A percentile compares a stretch with the other conserved stretches of the same genome.
Evolutionary conservation across 768 basidiomycete species (phyloP).

Genomic region (Tulasnella sp.): DNA sequence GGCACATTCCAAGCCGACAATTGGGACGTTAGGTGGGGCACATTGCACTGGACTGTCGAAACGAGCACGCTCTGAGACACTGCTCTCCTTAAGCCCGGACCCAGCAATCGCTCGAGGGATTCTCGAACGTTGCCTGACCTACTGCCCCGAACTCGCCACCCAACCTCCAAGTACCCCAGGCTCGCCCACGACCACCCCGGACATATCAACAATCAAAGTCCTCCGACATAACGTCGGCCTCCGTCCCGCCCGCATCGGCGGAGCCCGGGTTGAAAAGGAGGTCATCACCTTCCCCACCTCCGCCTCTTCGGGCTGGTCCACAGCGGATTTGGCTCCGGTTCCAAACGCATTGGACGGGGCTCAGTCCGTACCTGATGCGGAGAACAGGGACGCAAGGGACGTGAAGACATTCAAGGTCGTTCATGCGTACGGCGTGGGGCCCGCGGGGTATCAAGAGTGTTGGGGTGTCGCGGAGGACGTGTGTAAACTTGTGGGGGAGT

Average conservation of each 20-base stretch:
- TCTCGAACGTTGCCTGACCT: conserved; percentile 29
- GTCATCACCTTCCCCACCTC: conserved; percentile 25
- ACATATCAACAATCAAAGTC: conserved; percentile 30
- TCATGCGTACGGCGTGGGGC: conserved; percentile 51
- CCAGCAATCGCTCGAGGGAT: conserved; percentile 34
- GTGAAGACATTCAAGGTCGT: conserved; percentile 28
- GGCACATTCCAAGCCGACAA: conserved; percentile 39
- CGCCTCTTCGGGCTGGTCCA: neutral
- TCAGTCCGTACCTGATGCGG: conserved; percentile 14
- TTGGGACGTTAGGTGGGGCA: conserved; percentile 34
- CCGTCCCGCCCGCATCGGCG: conserved; percentile 44
- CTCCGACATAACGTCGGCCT: conserved; percentile 47
- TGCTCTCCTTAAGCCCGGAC: neutral
- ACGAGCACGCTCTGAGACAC: too few species aligned
- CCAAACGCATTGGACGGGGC: conserved; percentile 13
- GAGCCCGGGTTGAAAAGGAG: conserved; percentile 45
- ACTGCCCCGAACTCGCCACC: conserved; percentile 22
- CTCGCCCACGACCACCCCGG: conserved; percentile 22
- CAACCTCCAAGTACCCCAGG: conserved; percentile 7
- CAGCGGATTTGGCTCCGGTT: conserved; percentile 3
- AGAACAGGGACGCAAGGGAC: conserved; percentile 18
- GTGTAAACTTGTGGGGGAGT: conserved; percentile 16
- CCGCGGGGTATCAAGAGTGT: conserved; percentile 21
- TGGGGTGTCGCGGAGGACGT: conserved; percentile 37
- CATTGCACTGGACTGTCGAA: too few species aligned